Evolutionary conservation across 192 early-diverging fungal genomes (phyloP).

Genomic region (Coemansia sp.): DNA sequence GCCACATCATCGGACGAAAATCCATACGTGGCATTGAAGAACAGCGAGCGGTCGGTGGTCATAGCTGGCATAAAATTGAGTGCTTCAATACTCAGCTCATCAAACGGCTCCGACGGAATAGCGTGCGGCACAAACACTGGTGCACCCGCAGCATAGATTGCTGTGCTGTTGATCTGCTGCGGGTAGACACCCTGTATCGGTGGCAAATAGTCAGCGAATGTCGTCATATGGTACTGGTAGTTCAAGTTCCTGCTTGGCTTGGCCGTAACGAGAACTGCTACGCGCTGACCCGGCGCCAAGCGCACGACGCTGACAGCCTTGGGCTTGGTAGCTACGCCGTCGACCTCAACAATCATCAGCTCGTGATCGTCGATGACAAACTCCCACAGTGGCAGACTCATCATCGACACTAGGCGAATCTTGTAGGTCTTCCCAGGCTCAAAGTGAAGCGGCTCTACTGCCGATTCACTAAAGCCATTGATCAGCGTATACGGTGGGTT

Average conservation of each 20-base stretch:
- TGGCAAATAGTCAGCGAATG: conserved; percentile 69
- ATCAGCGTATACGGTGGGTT: conserved; percentile 60
- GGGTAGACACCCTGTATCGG: conserved; percentile 53
- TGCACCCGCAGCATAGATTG: conserved; percentile 45
- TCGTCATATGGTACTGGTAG: conserved; percentile 69
- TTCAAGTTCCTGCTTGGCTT: conserved; percentile 56
- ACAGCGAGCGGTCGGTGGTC: conserved; percentile 49
- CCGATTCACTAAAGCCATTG: conserved; percentile 51
- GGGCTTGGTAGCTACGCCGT: conserved; percentile 65
- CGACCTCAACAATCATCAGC: conserved; percentile 74
- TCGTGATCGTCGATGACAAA: conserved; percentile 77
- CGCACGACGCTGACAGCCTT: conserved; percentile 56
- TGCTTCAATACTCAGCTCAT: conserved; percentile 56
- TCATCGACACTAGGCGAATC: conserved; percentile 76
- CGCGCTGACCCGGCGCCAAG: conserved; percentile 70
- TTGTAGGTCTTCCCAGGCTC: conserved; percentile 76
- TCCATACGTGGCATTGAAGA: conserved; percentile 60
- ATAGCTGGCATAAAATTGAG: conserved; percentile 49
- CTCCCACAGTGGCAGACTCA: conserved; percentile 65
- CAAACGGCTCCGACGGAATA: conserved; percentile 29
- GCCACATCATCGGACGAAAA: conserved; percentile 62
- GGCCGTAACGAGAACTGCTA: conserved; percentile 76
- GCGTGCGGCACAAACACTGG: conserved; percentile 4
- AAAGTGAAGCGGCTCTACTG: conserved; percentile 58
- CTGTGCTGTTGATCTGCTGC: conserved; percentile 52